phyloP scores from a whole-genome alignment of 176 grass and related monocot genomes.

The Stipa capillata region DNA sequence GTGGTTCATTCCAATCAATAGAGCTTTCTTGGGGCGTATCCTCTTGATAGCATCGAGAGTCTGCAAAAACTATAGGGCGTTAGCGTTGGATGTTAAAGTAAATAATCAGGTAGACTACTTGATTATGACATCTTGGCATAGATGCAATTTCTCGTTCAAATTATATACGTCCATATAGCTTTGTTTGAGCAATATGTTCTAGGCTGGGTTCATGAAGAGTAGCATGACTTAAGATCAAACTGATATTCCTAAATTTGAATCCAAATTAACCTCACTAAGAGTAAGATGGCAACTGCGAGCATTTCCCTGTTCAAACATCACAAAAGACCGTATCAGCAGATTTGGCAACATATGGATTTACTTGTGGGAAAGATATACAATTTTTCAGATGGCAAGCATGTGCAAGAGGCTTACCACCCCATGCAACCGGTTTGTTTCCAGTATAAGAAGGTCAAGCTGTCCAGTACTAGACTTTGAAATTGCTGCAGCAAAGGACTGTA shows the following conservation, averaged over 20 bases:
- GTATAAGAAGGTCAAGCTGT: conserved; percentile 18
- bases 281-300: conserved; percentile 27
- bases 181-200: neutral
- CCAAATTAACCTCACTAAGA: conserved; percentile 12
- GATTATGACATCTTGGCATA: neutral
- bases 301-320: conserved; percentile 21
- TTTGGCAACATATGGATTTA: neutral
- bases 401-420: neutral
- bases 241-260: neutral
- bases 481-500: conserved; percentile 3
- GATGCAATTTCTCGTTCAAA: neutral
- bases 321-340: neutral
- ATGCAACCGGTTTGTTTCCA: conserved; percentile 22
- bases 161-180: neutral
- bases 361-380: neutral
- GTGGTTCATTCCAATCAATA: conserved; percentile 88
- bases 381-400: neutral
- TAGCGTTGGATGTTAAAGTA: neutral
- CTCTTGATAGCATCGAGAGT: conserved; percentile 73
- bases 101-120: neutral
- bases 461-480: conserved; percentile 29
- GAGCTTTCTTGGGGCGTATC: conserved; percentile 63
- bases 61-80: neutral
- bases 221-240: neutral
- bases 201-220: neutral